Base-by-base conservation (phyloP, 2,329 filamentous ascomycete genomes). In the Colletotrichum gigasporum region DNA sequence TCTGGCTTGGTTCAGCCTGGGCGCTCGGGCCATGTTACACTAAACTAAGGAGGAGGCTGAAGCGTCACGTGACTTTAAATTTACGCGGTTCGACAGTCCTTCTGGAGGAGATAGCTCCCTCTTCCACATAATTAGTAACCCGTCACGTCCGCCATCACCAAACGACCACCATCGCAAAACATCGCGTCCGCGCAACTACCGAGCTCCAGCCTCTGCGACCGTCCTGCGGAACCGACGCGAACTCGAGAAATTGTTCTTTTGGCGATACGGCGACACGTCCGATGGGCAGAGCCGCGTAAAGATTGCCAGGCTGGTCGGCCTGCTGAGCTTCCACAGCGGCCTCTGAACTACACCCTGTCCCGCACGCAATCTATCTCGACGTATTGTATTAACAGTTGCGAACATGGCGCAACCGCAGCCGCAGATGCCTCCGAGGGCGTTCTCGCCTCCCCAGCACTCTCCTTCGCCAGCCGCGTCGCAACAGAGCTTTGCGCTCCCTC, bases 371-470 rank as follows among this genome's bases (percentile, higher is more conserved):
- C 56, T 61, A 32, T 55, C 18, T 48, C 41, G 48, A 56, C 50
- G 28, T n/a, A 8, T 26, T 45, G 30, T 53, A 34, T 32, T 39
- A 44, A 52, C 30, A 26, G 14, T 57, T 14, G 57, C 30, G 55
- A 68, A 68, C 68, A 87, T 90, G 87, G 86, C 87, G 71, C 87
- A 90, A 73, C 85, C 86, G 53, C 86, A 88, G 68, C 78, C 81
- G n/a, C 76, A 78, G 75, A 74, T 76, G 69, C 79, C 84, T 53
- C 82, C 84, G 59, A 83, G 84, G 69, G 79, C 83, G 56, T 92
- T 87, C 76, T 90, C 89, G 66, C 88, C 88, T 69, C 84, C 86
- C 28, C 89, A 87, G 61, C 84, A 84, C 50, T 83, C 85, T 34
- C 84, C 88, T 22, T 90, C 90, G 22, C 88, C 90, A 44, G 85